Evolutionary conservation across 352 stramenopile species (phyloP).

Genomic region (Pythium aquatile): DNA sequence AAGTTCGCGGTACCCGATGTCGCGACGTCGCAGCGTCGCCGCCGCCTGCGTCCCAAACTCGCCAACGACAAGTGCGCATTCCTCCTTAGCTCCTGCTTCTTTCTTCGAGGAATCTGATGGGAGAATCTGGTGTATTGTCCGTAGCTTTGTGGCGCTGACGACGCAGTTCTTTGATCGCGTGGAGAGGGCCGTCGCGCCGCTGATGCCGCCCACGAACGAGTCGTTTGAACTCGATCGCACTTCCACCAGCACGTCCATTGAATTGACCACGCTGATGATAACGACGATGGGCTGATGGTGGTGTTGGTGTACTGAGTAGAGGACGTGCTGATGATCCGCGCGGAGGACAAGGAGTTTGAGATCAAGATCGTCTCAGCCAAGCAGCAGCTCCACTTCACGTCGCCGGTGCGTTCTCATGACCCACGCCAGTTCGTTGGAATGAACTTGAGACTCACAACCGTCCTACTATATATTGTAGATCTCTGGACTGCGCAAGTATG

Average conservation of each 20-base stretch:
- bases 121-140: background rate
- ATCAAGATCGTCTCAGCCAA: slow-evolving; percentile 54
- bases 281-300: background rate
- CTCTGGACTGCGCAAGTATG: slow-evolving; percentile 65
- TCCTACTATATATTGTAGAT: slow-evolving; percentile 34
- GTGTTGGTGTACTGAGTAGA: slow-evolving; percentile 15
- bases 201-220: slow-evolving; percentile 63
- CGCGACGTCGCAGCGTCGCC: slow-evolving; percentile 6
- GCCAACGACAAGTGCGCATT: slow-evolving; percentile 21
- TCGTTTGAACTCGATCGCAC: slow-evolving; percentile 48
- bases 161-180: slow-evolving; percentile 65
- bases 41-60: slow-evolving; percentile 23
- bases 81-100: background rate
- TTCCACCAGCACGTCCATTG: slow-evolving; percentile 28
- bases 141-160: slow-evolving; percentile 54
- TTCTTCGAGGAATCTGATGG: too few species aligned
- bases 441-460: too few species aligned
- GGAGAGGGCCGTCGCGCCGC: slow-evolving; percentile 49
- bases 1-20: slow-evolving; percentile 21
- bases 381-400: slow-evolving; percentile 71
- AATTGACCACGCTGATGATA: background rate
- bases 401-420: slow-evolving; percentile 30
- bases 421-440: too few species aligned
- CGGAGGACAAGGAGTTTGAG: slow-evolving; percentile 57
- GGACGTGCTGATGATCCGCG: slow-evolving; percentile 44